phyloP scores from a whole-genome alignment of 305 asterid species.

The Fraxinus xanthoxyloides region DNA sequence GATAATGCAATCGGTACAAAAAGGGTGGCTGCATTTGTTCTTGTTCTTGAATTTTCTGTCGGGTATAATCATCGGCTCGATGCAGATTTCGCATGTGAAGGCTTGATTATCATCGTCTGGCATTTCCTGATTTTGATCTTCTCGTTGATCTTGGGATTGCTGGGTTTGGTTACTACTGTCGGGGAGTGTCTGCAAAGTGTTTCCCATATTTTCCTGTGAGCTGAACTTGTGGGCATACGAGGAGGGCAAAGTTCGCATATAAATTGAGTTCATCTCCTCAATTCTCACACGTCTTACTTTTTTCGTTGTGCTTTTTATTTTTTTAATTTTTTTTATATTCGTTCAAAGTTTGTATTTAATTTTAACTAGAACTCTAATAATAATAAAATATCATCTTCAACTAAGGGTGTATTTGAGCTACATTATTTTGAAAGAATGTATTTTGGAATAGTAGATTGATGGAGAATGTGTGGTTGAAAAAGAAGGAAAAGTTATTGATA shows the following conservation, averaged over 20 bases:
- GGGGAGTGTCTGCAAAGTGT: background rate
- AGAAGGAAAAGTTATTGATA: too few relatives aligned
- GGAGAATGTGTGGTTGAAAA: too few relatives aligned
- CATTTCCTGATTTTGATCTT: background rate
- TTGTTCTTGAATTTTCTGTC: slow-evolving; percentile 25
- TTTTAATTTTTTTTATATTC: too few relatives aligned
- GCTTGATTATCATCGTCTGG: slow-evolving; percentile 14
- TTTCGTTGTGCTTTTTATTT: background rate
- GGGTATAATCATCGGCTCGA: slow-evolving; percentile 41
- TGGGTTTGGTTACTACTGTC: background rate
- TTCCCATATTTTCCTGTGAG: background rate
- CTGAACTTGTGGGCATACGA: background rate
- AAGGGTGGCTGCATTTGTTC: slow-evolving; percentile 46
- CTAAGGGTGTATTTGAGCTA: too few relatives aligned
- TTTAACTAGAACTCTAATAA: too few relatives aligned
- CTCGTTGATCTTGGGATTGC: background rate
- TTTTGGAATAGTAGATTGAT: too few relatives aligned
- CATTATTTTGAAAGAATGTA: too few relatives aligned
- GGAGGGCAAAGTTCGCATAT: background rate
- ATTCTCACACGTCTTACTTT: background rate
- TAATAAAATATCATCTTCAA: too few relatives aligned
- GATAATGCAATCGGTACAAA: slow-evolving; percentile 62
- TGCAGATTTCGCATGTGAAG: slow-evolving; percentile 75
- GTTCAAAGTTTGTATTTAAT: too few relatives aligned
- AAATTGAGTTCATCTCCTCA: background rate